These are phyloP conservation scores for Fusarium sp. DNA, from an alignment of 2,329 filamentous ascomycete species.

Conservation along the genomic window DNA sequence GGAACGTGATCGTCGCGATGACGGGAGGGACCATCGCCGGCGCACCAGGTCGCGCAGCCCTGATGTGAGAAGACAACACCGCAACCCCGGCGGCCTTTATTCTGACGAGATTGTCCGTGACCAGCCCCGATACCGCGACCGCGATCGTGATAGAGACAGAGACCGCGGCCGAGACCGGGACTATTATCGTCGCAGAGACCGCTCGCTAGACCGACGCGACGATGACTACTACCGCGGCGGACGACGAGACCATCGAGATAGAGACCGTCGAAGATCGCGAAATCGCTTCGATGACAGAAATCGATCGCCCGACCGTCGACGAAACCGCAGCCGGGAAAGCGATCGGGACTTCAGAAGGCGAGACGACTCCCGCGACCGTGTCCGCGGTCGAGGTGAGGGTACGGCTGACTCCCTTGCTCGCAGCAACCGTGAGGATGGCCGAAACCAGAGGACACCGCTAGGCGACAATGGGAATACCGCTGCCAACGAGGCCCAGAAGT, in stretches of 20 bases:
- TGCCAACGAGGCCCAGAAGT: slow-evolving; percentile 64
- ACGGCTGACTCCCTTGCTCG: slow-evolving; percentile 74
- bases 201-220: slow-evolving; percentile 71
- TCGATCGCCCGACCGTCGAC: slow-evolving; percentile 65
- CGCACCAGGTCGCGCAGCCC: slow-evolving; percentile 69
- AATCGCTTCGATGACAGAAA: slow-evolving; percentile 66
- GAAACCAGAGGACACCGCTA: slow-evolving; percentile 59
- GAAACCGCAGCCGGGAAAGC: slow-evolving; percentile 69
- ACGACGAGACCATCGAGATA: slow-evolving; percentile 61
- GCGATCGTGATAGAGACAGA: slow-evolving; percentile 58
- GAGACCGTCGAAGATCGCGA: slow-evolving; percentile 71
- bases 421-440: slow-evolving; percentile 70
- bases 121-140: slow-evolving; percentile 67
- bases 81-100: slow-evolving; percentile 37
- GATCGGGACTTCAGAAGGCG: slow-evolving; percentile 72
- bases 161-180: slow-evolving; percentile 62
- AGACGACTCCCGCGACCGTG: slow-evolving; percentile 75
- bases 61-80: slow-evolving; percentile 60
- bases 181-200: slow-evolving; percentile 70
- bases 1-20: slow-evolving; percentile 60
- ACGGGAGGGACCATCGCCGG: slow-evolving; percentile 60
- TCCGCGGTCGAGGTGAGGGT: slow-evolving; percentile 69
- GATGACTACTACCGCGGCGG: slow-evolving; percentile 69
- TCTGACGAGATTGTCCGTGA: slow-evolving; percentile 51
- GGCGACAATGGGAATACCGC: slow-evolving; percentile 59